Conservation (phyloP, 306 rosid genomes). For the Cucurbita moschata region DNA sequence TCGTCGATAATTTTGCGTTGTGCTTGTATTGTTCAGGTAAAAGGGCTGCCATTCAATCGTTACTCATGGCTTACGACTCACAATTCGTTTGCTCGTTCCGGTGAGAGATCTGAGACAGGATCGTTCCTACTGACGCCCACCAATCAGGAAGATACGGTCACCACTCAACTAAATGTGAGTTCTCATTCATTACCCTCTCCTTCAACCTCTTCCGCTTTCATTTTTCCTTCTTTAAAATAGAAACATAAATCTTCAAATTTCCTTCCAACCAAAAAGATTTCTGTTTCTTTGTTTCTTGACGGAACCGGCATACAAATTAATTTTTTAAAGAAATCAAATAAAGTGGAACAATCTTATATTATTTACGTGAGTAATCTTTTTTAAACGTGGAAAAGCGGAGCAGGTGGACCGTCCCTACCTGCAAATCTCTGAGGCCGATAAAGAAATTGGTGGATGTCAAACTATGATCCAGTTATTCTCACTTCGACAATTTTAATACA, state of each 20-base stretch:
- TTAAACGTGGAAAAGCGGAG: neutral
- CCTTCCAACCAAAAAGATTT: neutral
- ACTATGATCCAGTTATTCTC: neutral
- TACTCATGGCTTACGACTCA: conserved; percentile 96
- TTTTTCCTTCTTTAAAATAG: neutral
- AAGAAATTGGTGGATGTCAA: neutral
- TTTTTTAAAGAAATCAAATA: neutral
- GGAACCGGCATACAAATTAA: too few relatives aligned
- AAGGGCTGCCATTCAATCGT: conserved; percentile 55
- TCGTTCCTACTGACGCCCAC: conserved; percentile 35
- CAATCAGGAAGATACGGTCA: conserved; percentile 71
- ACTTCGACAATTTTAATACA: neutral
- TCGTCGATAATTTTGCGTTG: neutral
- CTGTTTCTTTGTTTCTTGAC: neutral
- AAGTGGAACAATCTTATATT: neutral
- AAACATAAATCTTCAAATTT: neutral
- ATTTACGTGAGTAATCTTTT: neutral
- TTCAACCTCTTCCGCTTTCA: neutral
- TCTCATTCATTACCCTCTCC: neutral
- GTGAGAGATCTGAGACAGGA: conserved; percentile 54
- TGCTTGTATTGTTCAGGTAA: conserved; percentile 26
- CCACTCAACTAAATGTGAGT: conserved; percentile 60
- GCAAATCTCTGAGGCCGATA: neutral
- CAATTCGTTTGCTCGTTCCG: conserved; percentile 60
- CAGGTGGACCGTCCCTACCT: neutral